phyloP scores from a whole-genome alignment of 257 asterid genomes.

The Salvia rosmarinus region DNA sequence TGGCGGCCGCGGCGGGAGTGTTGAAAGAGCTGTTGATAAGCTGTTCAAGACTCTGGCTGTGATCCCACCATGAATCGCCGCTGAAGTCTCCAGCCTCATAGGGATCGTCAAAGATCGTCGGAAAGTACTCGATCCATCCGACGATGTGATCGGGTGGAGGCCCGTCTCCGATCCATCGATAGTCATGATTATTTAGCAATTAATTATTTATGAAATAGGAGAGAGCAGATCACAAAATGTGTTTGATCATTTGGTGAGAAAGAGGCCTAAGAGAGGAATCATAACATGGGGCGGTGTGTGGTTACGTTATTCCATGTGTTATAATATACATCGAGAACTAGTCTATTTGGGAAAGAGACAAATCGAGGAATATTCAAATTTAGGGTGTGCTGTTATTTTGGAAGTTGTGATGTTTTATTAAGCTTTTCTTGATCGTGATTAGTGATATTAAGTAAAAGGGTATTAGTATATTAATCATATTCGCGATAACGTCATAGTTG shows the following conservation, averaged over 20 bases:
- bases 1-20: constrained; percentile 31
- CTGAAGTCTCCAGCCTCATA: constrained; percentile 53
- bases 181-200: constrained; percentile 42
- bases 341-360: constrained; percentile 53
- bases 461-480: constrained; percentile 19
- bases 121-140: constrained; percentile 58
- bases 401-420: constrained; percentile 61
- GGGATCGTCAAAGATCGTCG: constrained; percentile 66
- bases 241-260: constrained; percentile 38
- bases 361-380: constrained; percentile 50
- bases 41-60: constrained; percentile 44
- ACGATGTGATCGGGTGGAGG: constrained; percentile 49
- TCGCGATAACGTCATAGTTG: constrained; percentile 43
- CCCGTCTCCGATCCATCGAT: constrained; percentile 61
- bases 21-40: constrained; percentile 46
- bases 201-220: background rate
- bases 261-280: constrained; percentile 32
- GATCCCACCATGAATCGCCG: constrained; percentile 62
- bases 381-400: constrained; percentile 67
- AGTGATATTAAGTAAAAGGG: constrained; percentile 30
- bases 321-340: constrained; percentile 38
- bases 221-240: constrained; percentile 16
- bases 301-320: constrained; percentile 24
- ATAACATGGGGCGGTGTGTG: constrained; percentile 34
- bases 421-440: constrained; percentile 33